Conservation (phyloP, 441 rosid species). For the Kokia cookei region DNA sequence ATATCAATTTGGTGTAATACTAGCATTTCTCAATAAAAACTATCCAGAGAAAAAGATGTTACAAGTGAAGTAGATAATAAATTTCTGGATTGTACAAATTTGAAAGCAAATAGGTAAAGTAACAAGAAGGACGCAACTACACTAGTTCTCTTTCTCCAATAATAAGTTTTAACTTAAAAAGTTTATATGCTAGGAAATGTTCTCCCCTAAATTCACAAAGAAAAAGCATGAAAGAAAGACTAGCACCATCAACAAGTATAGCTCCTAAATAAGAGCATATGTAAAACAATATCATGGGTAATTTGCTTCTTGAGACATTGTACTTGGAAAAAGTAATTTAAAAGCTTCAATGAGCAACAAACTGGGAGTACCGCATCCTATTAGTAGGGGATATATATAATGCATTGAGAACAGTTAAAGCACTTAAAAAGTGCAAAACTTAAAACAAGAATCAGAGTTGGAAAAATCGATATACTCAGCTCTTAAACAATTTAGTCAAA, state of each 20-base stretch:
- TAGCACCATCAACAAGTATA: neutral
- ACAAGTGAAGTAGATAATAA: neutral
- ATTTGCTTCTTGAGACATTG: neutral
- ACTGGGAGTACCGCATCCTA: neutral
- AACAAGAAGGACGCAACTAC: neutral
- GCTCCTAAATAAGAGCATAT: neutral
- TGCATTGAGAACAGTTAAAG: neutral
- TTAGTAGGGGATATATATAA: neutral
- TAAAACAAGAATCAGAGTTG: neutral
- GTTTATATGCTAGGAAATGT: neutral
- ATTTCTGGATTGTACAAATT: neutral
- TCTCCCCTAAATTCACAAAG: neutral
- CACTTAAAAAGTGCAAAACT: neutral
- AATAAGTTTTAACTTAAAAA: neutral
- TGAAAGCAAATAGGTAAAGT: neutral
- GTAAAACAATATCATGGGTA: too few species aligned
- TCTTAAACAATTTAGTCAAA: neutral
- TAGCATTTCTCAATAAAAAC: conserved; percentile 1
- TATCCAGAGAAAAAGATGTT: neutral
- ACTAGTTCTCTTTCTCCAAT: neutral
- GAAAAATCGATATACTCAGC: neutral
- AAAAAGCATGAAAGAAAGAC: neutral
- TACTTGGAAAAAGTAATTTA: neutral
- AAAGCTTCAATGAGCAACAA: neutral
- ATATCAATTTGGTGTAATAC: conserved; percentile 9